phyloP scores from a whole-genome alignment of 2,329 filamentous ascomycete genomes.

The Colletotrichum melonis region DNA sequence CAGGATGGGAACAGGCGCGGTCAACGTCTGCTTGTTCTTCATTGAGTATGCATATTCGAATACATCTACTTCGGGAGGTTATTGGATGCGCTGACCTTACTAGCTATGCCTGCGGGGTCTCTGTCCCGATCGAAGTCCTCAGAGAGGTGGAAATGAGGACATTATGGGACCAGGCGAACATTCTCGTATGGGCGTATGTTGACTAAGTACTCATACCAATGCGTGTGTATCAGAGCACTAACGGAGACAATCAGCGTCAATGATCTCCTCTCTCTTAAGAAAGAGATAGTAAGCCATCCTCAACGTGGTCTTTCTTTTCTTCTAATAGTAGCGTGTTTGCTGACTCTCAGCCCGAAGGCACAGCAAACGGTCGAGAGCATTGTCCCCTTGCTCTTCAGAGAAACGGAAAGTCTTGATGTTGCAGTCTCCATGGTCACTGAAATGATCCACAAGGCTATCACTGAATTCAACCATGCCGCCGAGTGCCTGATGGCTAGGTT shows the following conservation, averaged over 20 bases:
- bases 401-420: background rate
- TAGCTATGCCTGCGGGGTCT: background rate
- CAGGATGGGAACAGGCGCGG: conserved; percentile 10
- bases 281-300: background rate
- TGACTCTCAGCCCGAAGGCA: background rate
- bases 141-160: background rate
- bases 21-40: background rate
- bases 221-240: background rate
- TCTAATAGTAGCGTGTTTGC: background rate
- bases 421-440: background rate
- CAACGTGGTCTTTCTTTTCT: too few species aligned
- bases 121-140: background rate
- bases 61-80: background rate
- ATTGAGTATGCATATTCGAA: background rate
- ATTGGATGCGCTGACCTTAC: background rate
- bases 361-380: background rate
- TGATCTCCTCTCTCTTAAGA: conserved; percentile 1
- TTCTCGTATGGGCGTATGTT: background rate
- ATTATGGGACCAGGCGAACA: background rate
- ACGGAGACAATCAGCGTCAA: background rate
- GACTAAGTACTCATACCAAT: background rate
- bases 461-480: background rate
- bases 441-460: conserved; percentile 1
- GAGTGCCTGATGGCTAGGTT: background rate
- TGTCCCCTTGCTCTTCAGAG: background rate